These are phyloP conservation scores for Solanum ossicruentum DNA, from an alignment of 257 asterid genomes.

Conservation along the genomic window DNA sequence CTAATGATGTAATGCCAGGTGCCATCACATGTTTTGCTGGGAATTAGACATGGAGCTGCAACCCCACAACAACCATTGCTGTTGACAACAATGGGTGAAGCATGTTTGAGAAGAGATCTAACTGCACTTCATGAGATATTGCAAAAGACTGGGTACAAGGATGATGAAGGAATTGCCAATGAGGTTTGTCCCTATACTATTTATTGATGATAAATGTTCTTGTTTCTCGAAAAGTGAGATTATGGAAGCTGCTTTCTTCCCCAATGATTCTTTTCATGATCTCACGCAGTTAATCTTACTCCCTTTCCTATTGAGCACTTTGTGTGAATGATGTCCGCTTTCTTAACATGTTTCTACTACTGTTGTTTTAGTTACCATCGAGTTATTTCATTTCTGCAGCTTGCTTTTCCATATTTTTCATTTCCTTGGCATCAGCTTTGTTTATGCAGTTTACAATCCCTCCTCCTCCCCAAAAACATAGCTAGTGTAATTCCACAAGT, in stretches of 20 bases:
- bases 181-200: slow-evolving; percentile 34
- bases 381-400: neutral
- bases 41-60: slow-evolving; percentile 28
- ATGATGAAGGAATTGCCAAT: slow-evolving; percentile 81
- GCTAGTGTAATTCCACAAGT: neutral
- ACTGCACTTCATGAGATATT: slow-evolving; percentile 76
- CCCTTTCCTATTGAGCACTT: neutral
- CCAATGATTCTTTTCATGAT: neutral
- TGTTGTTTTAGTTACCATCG: neutral
- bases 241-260: neutral
- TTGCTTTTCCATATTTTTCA: neutral
- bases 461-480: neutral
- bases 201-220: neutral
- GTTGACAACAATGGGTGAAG: slow-evolving; percentile 55
- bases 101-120: slow-evolving; percentile 77
- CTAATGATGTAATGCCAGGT: slow-evolving; percentile 22
- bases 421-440: neutral
- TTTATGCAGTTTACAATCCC: neutral
- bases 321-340: neutral
- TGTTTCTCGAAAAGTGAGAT: neutral
- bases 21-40: slow-evolving; percentile 45
- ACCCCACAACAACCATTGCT: slow-evolving; percentile 20
- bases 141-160: slow-evolving; percentile 68
- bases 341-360: neutral
- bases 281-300: neutral